A percentile compares a stretch with the other conserved stretches of the same genome.
phyloP scores from a whole-genome alignment of 2,329 filamentous ascomycete species.

The Penicillium sp. region DNA sequence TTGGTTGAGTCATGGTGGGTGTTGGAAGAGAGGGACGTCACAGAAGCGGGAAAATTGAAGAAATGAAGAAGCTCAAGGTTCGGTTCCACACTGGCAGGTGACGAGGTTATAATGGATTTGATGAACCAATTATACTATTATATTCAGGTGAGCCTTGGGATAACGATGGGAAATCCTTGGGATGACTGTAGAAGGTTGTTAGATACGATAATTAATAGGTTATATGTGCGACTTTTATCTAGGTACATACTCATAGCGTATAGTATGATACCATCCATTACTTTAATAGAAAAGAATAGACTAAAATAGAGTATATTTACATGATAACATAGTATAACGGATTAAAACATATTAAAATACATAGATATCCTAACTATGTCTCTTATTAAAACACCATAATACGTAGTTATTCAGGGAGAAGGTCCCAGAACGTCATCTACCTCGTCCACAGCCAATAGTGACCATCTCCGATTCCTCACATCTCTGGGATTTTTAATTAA shows the following conservation, averaged over 20 bases:
- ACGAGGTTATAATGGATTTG: neutral
- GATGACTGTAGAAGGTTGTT: neutral
- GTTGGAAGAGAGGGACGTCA: neutral
- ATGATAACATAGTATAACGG: neutral
- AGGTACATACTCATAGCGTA: too few species aligned
- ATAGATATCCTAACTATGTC: neutral
- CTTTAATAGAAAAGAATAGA: too few species aligned
- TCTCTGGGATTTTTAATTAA: neutral
- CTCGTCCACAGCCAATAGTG: neutral
- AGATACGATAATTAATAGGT: neutral
- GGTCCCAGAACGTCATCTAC: neutral
- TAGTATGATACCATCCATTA: too few species aligned
- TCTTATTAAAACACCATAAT: neutral
- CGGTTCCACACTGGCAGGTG: constrained; percentile 4
- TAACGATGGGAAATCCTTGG: neutral
- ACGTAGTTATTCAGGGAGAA: neutral
- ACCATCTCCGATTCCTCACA: neutral
- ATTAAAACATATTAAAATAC: neutral
- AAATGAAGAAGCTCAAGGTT: constrained; percentile 4
- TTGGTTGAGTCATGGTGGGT: constrained; percentile 35
- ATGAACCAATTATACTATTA: neutral
- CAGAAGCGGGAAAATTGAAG: neutral
- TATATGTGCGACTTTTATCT: neutral
- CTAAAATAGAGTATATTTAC: neutral
- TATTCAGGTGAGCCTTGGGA: neutral